These are phyloP conservation scores for Annulohypoxylon bovei DNA, from an alignment of 495 filamentous ascomycete genomes.

Conservation along the genomic window DNA sequence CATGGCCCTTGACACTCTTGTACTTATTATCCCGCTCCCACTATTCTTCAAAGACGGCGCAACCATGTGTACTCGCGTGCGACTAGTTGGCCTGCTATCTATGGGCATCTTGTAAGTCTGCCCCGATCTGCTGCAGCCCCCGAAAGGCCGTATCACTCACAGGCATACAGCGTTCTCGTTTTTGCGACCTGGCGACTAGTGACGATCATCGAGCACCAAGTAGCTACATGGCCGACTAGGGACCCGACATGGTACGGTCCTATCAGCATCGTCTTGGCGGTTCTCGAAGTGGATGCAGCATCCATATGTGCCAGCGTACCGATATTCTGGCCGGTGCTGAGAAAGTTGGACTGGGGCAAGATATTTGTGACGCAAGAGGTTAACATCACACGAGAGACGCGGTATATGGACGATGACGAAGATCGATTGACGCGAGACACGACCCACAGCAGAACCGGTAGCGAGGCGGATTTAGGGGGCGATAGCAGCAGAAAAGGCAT, in stretches of 20 bases:
- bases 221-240: slow-evolving; percentile 41
- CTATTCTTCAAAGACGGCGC: slow-evolving; percentile 44
- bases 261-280: slow-evolving; percentile 45
- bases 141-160: not conserved
- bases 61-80: slow-evolving; percentile 24
- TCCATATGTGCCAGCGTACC: slow-evolving; percentile 52
- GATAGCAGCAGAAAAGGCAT: not conserved
- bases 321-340: slow-evolving; percentile 45
- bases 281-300: slow-evolving; percentile 45
- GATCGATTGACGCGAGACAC: slow-evolving; percentile 36
- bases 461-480: slow-evolving; percentile 28
- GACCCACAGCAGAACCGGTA: slow-evolving; percentile 34
- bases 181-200: slow-evolving; percentile 49
- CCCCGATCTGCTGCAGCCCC: not conserved
- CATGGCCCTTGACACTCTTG: slow-evolving; percentile 46
- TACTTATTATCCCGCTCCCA: slow-evolving; percentile 47
- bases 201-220: slow-evolving; percentile 43
- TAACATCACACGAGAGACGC: slow-evolving; percentile 45
- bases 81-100: slow-evolving; percentile 42
- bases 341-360: slow-evolving; percentile 29
- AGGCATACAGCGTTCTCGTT: slow-evolving; percentile 41
- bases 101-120: slow-evolving; percentile 46
- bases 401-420: slow-evolving; percentile 38
- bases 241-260: slow-evolving; percentile 52
- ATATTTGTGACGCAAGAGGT: slow-evolving; percentile 49